A percentile compares a stretch with the other conserved stretches of the same genome.
Conservation (phyloP, 1,284 basidiomycete species). For the Apiotrichum gracile region DNA sequence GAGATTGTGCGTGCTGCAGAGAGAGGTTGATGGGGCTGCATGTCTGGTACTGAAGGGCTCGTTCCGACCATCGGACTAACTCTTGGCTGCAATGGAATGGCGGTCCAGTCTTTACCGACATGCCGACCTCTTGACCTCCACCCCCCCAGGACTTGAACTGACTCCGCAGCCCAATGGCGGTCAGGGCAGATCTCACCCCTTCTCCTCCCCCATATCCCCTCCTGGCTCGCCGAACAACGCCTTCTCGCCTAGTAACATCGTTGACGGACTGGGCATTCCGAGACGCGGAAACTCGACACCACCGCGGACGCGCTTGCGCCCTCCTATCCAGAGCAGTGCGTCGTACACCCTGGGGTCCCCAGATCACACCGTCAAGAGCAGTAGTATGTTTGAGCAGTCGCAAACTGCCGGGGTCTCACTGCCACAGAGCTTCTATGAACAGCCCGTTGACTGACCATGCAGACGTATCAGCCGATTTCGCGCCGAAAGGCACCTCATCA, state of each 20-base stretch:
- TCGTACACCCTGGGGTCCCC: slow-evolving; percentile 1
- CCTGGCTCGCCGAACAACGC: background rate
- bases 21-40: no score
- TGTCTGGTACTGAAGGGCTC: no score
- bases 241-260: background rate
- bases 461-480: background rate
- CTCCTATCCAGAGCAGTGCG: background rate
- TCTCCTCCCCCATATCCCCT: background rate
- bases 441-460: background rate
- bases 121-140: no score
- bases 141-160: background rate
- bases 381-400: background rate
- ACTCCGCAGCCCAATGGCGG: background rate
- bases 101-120: no score
- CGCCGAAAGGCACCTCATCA: background rate
- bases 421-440: no score
- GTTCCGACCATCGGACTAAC: no score
- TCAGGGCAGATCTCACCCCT: background rate
- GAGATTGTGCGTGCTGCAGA: no score
- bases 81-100: no score
- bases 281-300: background rate
- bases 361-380: background rate
- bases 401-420: no score
- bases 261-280: background rate
- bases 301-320: background rate